Conservation (phyloP, 306 rosid species). For the Citrullus amarus region DNA sequence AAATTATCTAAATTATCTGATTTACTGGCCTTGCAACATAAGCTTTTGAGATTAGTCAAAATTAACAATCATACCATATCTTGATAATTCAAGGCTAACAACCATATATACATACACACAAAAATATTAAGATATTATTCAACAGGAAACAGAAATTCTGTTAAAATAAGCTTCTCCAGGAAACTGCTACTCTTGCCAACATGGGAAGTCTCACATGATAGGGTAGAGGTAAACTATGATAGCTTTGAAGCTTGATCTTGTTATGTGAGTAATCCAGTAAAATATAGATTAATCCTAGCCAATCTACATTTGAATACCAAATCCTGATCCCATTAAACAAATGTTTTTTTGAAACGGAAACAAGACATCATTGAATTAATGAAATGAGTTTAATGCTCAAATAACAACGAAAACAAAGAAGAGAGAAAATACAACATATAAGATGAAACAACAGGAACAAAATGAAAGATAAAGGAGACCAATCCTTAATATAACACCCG, state of each 20-base stretch:
- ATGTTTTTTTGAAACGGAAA: too few species aligned
- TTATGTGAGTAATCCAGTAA: neutral
- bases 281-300: neutral
- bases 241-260: neutral
- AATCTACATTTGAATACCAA: neutral
- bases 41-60: neutral
- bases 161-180: neutral
- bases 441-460: too few species aligned
- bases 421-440: too few species aligned
- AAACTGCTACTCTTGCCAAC: neutral
- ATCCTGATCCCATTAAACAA: neutral
- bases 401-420: too few species aligned
- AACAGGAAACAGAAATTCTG: neutral
- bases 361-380: too few species aligned
- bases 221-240: neutral
- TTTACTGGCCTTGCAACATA: neutral
- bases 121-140: neutral
- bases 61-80: neutral
- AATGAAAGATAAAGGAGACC: too few species aligned
- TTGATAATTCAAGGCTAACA: neutral
- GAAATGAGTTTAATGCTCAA: too few species aligned
- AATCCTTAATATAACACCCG: too few species aligned
- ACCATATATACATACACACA: neutral
- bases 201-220: neutral
- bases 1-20: neutral